phyloP scores from a whole-genome alignment of 495 filamentous ascomycete species.

The Pyrenula massariospora region DNA sequence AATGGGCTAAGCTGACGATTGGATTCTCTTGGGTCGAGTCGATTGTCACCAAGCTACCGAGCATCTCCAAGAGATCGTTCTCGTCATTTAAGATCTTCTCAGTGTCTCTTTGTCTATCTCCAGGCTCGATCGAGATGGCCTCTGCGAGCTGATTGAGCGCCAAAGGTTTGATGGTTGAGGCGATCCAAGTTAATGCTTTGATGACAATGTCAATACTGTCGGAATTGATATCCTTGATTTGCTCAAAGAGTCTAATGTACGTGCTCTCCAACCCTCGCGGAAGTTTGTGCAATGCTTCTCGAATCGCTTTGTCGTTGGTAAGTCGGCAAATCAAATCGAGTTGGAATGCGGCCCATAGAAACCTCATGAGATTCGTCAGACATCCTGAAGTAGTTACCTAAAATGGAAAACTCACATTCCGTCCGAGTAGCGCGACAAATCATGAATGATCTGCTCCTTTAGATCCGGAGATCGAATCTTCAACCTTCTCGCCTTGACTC shows the following conservation, averaged over 20 bases:
- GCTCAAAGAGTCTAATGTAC: slow-evolving; percentile 3
- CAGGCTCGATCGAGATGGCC: slow-evolving; percentile 4
- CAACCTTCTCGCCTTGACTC: slow-evolving; percentile 1
- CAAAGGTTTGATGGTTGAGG: slow-evolving; percentile 1
- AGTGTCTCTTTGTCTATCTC: background rate
- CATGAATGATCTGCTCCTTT: background rate
- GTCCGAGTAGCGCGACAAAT: background rate
- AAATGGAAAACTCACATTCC: slow-evolving; percentile 3
- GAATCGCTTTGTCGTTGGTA: slow-evolving; percentile 2
- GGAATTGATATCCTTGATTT: background rate
- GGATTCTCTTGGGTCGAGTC: background rate
- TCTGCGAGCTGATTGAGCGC: slow-evolving; percentile 3
- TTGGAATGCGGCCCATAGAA: slow-evolving; percentile 5
- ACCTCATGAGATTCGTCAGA: background rate
- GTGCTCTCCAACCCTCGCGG: slow-evolving; percentile 2
- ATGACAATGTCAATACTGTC: slow-evolving; percentile 1
- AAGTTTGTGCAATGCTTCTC: slow-evolving; percentile 2
- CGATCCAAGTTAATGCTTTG: slow-evolving; percentile 2
- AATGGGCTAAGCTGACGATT: background rate
- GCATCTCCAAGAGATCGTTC: background rate
- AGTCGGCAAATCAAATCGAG: slow-evolving; percentile 3
- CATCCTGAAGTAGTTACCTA: background rate
- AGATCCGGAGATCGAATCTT: slow-evolving; percentile 3
- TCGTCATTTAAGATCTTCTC: slow-evolving; percentile 2
- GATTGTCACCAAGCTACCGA: slow-evolving; percentile 1